Base-by-base conservation (phyloP, 1,139 yeast species). In the Blastobotrys ciferrii region DNA sequence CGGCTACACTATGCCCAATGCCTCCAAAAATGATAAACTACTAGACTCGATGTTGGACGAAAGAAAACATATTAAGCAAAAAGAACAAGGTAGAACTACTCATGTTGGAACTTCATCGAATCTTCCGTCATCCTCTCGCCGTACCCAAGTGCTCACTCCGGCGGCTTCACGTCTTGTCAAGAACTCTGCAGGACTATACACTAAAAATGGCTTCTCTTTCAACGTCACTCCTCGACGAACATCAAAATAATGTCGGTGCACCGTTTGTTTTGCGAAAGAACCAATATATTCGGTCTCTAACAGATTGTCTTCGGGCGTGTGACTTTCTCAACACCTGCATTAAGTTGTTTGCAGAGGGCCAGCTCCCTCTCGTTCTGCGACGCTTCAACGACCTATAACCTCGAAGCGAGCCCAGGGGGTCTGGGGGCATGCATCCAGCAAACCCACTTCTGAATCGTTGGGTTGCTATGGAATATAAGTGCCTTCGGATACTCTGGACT, bases 151-250 rank as follows among this genome's bases (percentile, higher is more conserved):
- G 33, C 45, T 56, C 14, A 50, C 58, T 2, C 58, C 57, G 1
- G 58, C 59, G 25, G 58, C 56, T 2, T 48, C 56, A 4, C 48
- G 53, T 11, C 15, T 54, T 19, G 39, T 53, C 15, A 30, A 49
- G 4, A 38, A 38, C 7, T 4, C 31, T 14, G 12, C 42, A 3
- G 20, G 38, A 13, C 7, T 13, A 33, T 23, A 5, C 28, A 9
- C 9, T 23, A 23, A 23, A 23, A 17, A 12, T 14, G 17, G 20
- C 7, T 33, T 33, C 38, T n/a, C 18, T 13, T 33, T 33, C 20
- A 33, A 33, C 19, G 20, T 33, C 12, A 33, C 38, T 7, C 38
- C 38, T 6, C 15, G 38, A 17, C 18, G 38, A 6, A 33, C 38
- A 17, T 19, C 38, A 13, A 33, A 15, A 15, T 14, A 33, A 33